Evolutionary conservation across 2,329 filamentous ascomycete genomes (phyloP).

Genomic region (Aureobasidium sp.): DNA sequence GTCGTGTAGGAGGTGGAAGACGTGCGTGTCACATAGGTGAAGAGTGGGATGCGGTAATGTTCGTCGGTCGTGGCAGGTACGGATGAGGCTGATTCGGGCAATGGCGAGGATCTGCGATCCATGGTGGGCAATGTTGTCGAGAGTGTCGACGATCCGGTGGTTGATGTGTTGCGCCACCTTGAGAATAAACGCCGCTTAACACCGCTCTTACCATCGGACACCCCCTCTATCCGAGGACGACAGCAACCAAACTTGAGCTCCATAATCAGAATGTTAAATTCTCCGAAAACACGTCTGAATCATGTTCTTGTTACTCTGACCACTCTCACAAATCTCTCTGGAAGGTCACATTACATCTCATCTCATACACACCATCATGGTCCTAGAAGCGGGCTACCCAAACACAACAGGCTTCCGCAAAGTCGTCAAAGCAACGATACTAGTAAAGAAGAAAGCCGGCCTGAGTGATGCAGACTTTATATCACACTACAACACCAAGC

Average conservation of each 20-base stretch:
- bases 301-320: background rate
- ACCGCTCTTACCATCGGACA: background rate
- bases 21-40: background rate
- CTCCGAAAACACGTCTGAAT: background rate
- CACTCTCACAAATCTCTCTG: background rate
- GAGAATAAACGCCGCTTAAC: background rate
- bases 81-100: background rate
- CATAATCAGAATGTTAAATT: background rate
- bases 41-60: background rate
- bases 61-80: background rate
- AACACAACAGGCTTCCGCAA: constrained; percentile 39
- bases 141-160: background rate
- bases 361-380: constrained; percentile 20
- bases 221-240: background rate
- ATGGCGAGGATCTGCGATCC: background rate
- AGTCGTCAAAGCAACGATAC: constrained; percentile 38
- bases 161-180: background rate
- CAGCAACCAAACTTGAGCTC: background rate
- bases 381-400: constrained; percentile 38
- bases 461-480: constrained; percentile 39
- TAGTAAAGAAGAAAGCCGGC: constrained; percentile 40
- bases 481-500: constrained; percentile 38
- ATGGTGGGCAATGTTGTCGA: background rate
- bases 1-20: background rate
- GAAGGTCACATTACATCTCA: background rate